phyloP scores from a whole-genome alignment of 805 yeast genomes.

The Deakozyma indianensis region DNA sequence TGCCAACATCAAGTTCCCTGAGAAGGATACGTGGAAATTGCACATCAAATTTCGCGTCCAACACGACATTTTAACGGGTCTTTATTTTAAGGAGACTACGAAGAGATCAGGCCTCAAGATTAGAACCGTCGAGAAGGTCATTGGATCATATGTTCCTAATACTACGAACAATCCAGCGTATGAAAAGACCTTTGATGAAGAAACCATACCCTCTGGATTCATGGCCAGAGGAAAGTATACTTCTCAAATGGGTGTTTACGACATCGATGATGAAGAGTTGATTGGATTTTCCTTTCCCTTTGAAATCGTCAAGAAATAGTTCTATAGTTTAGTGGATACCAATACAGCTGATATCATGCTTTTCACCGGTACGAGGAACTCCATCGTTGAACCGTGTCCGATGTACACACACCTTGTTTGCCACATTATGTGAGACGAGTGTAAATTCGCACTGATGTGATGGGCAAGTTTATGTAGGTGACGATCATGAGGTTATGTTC shows the following conservation, averaged over 20 bases:
- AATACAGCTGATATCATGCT: too few species aligned
- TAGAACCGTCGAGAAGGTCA: conserved; percentile 69
- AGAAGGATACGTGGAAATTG: neutral
- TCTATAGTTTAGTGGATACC: too few species aligned
- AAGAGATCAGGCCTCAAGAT: conserved; percentile 81
- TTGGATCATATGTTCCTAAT: conserved; percentile 85
- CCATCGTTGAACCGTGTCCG: too few species aligned
- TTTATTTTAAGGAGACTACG: conserved; percentile 70
- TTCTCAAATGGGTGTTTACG: conserved; percentile 69
- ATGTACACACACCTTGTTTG: too few species aligned
- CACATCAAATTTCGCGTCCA: conserved; percentile 73
- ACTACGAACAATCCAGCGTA: conserved; percentile 69
- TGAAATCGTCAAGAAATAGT: conserved; percentile 48
- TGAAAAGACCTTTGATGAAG: conserved; percentile 42
- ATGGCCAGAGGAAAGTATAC: conserved; percentile 77
- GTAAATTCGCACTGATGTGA: too few species aligned
- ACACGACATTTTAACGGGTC: conserved; percentile 82
- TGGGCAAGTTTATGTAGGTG: too few species aligned
- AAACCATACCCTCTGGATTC: conserved; percentile 85
- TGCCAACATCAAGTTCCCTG: conserved; percentile 52
- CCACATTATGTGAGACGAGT: too few species aligned
- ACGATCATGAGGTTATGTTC: too few species aligned
- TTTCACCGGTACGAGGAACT: too few species aligned
- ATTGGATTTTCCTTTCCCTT: conserved; percentile 74
- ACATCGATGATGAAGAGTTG: conserved; percentile 70